These are phyloP conservation scores for Cladosporium sp. DNA, from an alignment of 2,329 filamentous ascomycete species.

Conservation along the genomic window DNA sequence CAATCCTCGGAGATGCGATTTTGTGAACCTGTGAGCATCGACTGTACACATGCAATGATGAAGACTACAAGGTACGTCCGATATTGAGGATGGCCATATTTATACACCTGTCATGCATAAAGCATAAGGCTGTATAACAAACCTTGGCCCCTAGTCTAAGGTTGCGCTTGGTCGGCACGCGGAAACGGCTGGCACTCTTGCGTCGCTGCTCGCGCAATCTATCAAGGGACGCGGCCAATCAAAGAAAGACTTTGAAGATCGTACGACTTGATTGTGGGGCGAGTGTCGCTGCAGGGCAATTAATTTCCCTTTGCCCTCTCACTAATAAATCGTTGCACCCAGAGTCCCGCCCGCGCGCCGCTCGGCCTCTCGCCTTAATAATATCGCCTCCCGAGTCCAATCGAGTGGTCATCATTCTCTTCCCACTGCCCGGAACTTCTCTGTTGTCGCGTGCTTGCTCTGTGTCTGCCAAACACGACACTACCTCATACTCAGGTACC, in stretches of 20 bases:
- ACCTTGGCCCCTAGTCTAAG: no score
- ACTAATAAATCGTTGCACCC: background rate
- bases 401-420: background rate
- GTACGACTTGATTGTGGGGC: background rate
- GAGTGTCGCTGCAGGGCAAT: background rate
- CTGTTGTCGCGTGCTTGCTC: background rate
- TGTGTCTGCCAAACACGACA: background rate
- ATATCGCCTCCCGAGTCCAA: background rate
- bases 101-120: no score
- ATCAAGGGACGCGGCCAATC: constrained; percentile 2
- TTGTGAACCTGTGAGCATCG: no score
- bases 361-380: background rate
- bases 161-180: background rate
- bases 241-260: background rate
- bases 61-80: no score
- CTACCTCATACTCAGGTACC: background rate
- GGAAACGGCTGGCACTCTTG: background rate
- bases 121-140: no score
- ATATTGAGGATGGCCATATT: no score
- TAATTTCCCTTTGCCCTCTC: background rate
- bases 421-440: background rate
- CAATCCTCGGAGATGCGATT: no score
- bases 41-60: no score
- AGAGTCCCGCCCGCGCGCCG: background rate
- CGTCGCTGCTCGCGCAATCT: background rate